phyloP scores from a whole-genome alignment of 139 green algal species.

The Chlamydomonas urium region DNA sequence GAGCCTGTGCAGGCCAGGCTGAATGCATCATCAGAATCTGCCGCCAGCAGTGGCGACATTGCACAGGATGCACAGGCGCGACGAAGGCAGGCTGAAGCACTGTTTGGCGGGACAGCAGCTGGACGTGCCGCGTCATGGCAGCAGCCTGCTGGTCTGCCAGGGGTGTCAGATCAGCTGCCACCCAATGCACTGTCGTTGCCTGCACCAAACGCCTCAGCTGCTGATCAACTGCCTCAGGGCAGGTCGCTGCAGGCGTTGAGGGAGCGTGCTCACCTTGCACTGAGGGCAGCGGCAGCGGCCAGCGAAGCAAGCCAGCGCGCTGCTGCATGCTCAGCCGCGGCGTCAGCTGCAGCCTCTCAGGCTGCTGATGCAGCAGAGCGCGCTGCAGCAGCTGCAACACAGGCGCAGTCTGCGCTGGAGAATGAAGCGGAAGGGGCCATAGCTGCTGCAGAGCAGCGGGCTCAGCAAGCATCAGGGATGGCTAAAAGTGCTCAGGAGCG shows the following conservation, averaged over 20 bases:
- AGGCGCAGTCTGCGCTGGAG: conserved; percentile 22
- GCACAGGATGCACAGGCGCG: no score
- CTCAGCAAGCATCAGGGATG: conserved; percentile 11
- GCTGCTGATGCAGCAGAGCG: conserved; percentile 35
- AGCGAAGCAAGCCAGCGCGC: conserved; percentile 25
- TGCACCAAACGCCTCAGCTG: no score
- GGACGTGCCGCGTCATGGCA: no score
- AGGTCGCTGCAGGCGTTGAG: not conserved
- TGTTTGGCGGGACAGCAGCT: no score
- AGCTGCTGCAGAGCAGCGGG: conserved; percentile 16
- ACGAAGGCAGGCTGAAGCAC: no score
- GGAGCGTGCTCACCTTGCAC: not conserved
- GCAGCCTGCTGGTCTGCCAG: no score
- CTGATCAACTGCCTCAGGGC: no score
- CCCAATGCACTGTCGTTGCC: no score
- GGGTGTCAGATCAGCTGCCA: no score
- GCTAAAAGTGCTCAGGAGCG: conserved; percentile 26
- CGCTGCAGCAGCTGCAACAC: conserved; percentile 17
- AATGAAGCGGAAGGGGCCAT: conserved; percentile 16
- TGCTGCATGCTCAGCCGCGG: conserved; percentile 25
- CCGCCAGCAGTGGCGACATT: no score
- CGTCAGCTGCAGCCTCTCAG: conserved; percentile 12
- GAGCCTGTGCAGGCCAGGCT: no score
- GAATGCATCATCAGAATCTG: no score
- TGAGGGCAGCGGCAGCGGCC: conserved; percentile 14